Evolutionary conservation across 225 moss, liverwort and hornwort species (phyloP).

Genomic region (Bryum argenteum): DNA sequence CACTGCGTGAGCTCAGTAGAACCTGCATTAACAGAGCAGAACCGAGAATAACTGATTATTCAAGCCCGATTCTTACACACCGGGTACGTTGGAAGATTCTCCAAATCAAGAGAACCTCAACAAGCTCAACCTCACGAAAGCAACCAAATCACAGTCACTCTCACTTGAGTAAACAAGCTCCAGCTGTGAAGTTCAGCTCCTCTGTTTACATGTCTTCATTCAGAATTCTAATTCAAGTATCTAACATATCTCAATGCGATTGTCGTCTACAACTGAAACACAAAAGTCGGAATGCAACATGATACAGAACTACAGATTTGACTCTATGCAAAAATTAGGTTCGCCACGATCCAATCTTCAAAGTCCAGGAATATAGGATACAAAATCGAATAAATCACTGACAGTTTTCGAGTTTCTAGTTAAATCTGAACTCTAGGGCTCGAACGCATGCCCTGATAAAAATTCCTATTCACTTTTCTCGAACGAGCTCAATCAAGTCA

Average conservation of each 20-base stretch:
- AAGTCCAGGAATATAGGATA: no score
- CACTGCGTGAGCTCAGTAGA: conserved; percentile 5
- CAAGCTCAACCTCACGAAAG: background rate
- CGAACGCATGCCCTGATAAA: background rate
- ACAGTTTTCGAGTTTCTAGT: background rate
- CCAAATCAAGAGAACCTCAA: no score
- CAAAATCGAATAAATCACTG: no score
- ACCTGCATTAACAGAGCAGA: conserved; percentile 21
- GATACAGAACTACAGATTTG: no score
- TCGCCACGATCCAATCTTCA: no score
- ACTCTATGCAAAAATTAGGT: no score
- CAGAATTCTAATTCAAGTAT: background rate
- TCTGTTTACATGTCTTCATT: background rate
- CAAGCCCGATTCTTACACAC: background rate
- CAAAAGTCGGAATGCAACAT: background rate
- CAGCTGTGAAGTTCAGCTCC: background rate
- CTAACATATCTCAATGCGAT: background rate
- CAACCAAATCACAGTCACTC: conserved; percentile 2
- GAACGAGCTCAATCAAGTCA: background rate
- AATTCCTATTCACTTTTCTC: background rate
- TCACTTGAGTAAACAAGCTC: background rate
- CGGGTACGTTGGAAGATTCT: background rate
- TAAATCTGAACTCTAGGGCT: background rate
- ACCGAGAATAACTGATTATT: background rate
- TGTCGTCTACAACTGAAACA: background rate